These are phyloP conservation scores for Kockiozyma suomiensis DNA, from an alignment of 805 yeast genomes.

Conservation along the genomic window DNA sequence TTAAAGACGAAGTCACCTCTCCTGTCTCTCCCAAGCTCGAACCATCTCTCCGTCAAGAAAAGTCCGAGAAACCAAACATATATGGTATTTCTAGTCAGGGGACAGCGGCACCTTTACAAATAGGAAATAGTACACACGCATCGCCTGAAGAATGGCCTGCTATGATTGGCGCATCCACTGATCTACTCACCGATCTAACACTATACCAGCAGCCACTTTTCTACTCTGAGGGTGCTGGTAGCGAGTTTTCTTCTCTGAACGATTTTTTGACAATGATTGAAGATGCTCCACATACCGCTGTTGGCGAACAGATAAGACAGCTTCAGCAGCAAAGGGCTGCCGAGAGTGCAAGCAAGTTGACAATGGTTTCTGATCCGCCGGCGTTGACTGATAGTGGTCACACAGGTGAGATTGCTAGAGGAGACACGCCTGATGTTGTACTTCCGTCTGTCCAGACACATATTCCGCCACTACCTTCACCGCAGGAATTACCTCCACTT, in stretches of 20 bases:
- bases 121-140: background rate
- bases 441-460: background rate
- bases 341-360: background rate
- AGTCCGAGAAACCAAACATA: background rate
- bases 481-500: background rate
- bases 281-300: slow-evolving; percentile 45
- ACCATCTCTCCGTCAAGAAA: background rate
- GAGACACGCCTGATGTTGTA: slow-evolving; percentile 1
- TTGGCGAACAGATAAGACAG: too few species aligned
- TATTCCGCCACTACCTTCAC: background rate
- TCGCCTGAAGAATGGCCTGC: slow-evolving; percentile 18
- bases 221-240: slow-evolving; percentile 79
- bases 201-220: slow-evolving; percentile 59
- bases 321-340: background rate
- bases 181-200: slow-evolving; percentile 12
- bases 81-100: slow-evolving; percentile 13
- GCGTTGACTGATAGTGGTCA: background rate
- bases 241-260: slow-evolving; percentile 85
- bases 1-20: background rate
- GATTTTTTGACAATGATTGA: slow-evolving; percentile 90
- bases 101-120: slow-evolving; percentile 11
- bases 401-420: background rate
- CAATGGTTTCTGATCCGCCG: background rate
- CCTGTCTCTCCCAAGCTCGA: background rate
- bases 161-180: background rate